Evolutionary conservation across 75 land plant species (phyloP), one percentile per base, ranked within the genome.

Genomic region (Pseudotsuga menziesii): DNA sequence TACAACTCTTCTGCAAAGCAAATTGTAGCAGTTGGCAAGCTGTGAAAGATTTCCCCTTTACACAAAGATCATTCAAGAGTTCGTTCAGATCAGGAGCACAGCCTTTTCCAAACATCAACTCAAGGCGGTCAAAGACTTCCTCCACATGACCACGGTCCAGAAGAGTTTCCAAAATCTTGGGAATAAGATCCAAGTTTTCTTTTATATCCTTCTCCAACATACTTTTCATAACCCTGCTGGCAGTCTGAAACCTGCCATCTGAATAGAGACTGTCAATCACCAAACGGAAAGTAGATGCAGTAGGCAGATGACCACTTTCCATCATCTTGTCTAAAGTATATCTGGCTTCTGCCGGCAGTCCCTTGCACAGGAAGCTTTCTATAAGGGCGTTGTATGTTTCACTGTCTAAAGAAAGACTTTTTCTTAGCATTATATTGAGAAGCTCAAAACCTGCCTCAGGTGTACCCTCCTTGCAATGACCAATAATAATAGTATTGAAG

Each of bases 171-270:
- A 91, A 75, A 27, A 91, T 85, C 76, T 84, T 86, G 12, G 82
- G 77, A 58, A 91, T 83, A 78, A 91, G 69, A 61, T 91, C 93
- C 82, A 84, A 75, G 64, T 91, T 84, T 73, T 86, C 93, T 59
- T 80, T 84, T 52, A 91, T 80, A 0, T 86, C 93, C 81, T 91
- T 89, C 78, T 91, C 93, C 57, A 91, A 22, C 93, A 91, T 91
- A 70, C 54, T 81, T 73, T 85, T 89, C 93, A 89, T 85, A 14
- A 89, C 93, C 16, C 93, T 74, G 61, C 93, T 91, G 20, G 93
- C 91, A n/a, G 93, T 89, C 73, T 91, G 93, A 41, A 86, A 81
- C 70, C 93, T 84, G 26, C 82, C 93, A 80, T 91, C 93, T 48
- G 81, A 77, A 57, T 86, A 86, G 29, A 91, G 80, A 25, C 79